A percentile compares a stretch with the other conserved stretches of the same genome.
These are phyloP conservation scores for Pleurotus platypus DNA, from an alignment of 768 basidiomycete genomes.

Conservation along the genomic window DNA sequence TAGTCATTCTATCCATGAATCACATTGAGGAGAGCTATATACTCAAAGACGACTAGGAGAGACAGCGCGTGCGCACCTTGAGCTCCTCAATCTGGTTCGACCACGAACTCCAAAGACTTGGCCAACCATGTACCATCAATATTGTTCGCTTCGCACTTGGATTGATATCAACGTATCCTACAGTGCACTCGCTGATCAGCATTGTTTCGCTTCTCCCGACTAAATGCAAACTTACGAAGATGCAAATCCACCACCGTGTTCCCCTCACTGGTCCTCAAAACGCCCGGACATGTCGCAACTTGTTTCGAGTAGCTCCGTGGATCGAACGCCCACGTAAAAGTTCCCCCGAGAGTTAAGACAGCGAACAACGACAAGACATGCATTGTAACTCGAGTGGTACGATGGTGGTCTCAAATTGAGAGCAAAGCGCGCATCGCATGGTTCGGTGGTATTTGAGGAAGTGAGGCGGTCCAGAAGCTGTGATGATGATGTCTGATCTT, in stretches of 20 bases:
- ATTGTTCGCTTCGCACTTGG: conserved; percentile 46
- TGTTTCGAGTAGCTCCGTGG: conserved; percentile 31
- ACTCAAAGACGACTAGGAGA: not conserved
- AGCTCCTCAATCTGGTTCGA: conserved; percentile 67
- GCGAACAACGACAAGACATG: not conserved
- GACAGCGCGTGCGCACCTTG: conserved; percentile 31
- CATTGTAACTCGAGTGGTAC: not conserved
- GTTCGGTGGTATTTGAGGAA: not conserved
- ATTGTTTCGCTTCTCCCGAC: no score
- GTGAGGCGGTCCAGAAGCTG: no score
- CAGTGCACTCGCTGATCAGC: no score
- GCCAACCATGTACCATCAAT: conserved; percentile 79
- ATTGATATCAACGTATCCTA: conserved; percentile 68
- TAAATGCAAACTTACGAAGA: conserved; percentile 34
- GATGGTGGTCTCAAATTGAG: not conserved
- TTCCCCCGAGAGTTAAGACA: not conserved
- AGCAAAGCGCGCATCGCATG: not conserved
- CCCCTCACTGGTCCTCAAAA: conserved; percentile 28
- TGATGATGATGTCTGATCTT: no score
- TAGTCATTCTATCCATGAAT: conserved; percentile 45
- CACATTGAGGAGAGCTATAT: not conserved
- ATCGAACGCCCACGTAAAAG: conserved; percentile 25
- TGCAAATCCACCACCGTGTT: conserved; percentile 35
- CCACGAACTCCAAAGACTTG: conserved; percentile 75
- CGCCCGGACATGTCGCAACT: conserved; percentile 35